Conservation (phyloP, 2,329 filamentous ascomycete genomes). For the Ophiosphaerella herpotricha region DNA sequence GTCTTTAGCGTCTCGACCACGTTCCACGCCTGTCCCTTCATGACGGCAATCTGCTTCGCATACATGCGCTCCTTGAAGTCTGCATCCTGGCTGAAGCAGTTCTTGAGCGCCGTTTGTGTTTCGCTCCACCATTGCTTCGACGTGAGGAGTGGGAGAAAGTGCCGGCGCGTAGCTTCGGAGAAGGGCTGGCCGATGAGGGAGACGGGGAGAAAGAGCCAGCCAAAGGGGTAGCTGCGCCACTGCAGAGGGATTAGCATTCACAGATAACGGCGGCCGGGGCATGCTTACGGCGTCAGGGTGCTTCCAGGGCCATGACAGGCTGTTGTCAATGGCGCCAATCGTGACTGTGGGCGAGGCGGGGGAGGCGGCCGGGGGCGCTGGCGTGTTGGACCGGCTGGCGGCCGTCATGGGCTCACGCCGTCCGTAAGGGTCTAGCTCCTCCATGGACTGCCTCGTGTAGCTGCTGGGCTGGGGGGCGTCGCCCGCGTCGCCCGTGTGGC, state of each 20-base stretch:
- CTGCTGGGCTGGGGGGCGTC: conserved; percentile 50
- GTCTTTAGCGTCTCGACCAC: conserved; percentile 97
- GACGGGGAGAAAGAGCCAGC: conserved; percentile 96
- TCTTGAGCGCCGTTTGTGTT: conserved; percentile 82
- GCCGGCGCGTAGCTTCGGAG: conserved; percentile 87
- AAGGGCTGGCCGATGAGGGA: conserved; percentile 96
- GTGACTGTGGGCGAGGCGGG: conserved; percentile 67
- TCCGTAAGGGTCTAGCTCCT: conserved; percentile 66
- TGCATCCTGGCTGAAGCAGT: conserved; percentile 86
- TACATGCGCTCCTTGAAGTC: conserved; percentile 99
- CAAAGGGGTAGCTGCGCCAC: conserved; percentile 91
- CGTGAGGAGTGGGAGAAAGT: conserved; percentile 94
- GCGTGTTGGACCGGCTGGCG: conserved; percentile 61
- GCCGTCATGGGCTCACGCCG: conserved; percentile 85
- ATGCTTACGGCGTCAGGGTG: conserved; percentile 81
- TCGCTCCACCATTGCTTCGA: conserved; percentile 97
- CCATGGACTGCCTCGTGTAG: conserved; percentile 66
- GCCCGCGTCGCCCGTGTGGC: conserved; percentile 37
- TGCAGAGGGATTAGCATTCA: conserved; percentile 33
- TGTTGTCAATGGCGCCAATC: conserved; percentile 96
- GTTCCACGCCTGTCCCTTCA: conserved; percentile 99
- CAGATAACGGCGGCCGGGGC: conserved; percentile 22
- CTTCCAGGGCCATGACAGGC: conserved; percentile 98
- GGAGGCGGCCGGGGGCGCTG: conserved; percentile 55
- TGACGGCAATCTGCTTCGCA: conserved; percentile 94